Percentiles rank a stretch among this genome's conserved stretches.
Evolutionary conservation across 2,329 filamentous ascomycete genomes (phyloP).

Genomic region (Fusarium chuoi): DNA sequence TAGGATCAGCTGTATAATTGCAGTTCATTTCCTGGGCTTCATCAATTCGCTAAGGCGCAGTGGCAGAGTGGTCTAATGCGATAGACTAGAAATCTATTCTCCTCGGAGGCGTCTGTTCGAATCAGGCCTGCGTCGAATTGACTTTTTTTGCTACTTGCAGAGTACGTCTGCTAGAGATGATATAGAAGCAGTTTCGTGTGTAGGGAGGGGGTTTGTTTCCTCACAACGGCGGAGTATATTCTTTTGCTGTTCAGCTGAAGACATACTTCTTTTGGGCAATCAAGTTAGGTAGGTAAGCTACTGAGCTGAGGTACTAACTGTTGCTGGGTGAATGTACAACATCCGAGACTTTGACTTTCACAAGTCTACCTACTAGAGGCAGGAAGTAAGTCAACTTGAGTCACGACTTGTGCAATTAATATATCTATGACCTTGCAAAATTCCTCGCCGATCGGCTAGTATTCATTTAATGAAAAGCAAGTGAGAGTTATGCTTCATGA

Average conservation of each 20-base stretch:
- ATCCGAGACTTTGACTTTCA: background rate
- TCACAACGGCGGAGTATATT: background rate
- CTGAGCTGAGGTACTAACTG: background rate
- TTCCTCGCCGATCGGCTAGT: background rate
- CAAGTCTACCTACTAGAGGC: background rate
- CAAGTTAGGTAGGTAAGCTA: background rate
- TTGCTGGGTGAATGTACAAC: conserved; percentile 3
- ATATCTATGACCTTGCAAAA: background rate
- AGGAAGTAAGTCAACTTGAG: background rate
- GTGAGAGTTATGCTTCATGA: background rate
- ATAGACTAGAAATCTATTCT: conserved; percentile 46
- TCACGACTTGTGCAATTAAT: background rate
- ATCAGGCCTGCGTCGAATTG: conserved; percentile 42
- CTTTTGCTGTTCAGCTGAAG: background rate
- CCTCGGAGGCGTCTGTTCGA: conserved; percentile 45
- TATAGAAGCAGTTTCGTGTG: background rate
- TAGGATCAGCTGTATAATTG: rapidly evolving
- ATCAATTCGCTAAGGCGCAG: conserved; percentile 34
- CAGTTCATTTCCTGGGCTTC: rapidly evolving
- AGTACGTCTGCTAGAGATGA: background rate
- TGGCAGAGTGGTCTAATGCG: conserved; percentile 46
- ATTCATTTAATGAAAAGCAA: background rate
- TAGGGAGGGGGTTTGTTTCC: background rate
- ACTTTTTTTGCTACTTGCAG: conserved; percentile 17
- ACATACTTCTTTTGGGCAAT: background rate